Percentiles rank a stretch among this genome's conserved stretches.
Conservation (phyloP, 352 stramenopile species). For the Phytopythium cucurbitacearum region DNA sequence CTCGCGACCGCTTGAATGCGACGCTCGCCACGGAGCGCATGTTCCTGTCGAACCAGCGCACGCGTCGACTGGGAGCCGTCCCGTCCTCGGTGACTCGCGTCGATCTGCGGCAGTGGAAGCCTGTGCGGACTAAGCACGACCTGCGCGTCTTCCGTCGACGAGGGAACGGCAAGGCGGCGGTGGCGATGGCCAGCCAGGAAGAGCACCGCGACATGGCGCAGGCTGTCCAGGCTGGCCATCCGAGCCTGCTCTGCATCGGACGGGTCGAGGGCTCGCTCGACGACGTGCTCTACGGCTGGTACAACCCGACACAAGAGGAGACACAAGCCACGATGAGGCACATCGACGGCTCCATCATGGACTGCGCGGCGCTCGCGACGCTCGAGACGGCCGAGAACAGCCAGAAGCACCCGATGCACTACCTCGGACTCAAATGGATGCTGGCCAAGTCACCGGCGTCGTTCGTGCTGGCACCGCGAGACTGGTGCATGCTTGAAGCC, state of each 20-base stretch:
- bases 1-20: constrained; percentile 19
- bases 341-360: constrained; percentile 22
- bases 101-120: constrained; percentile 29
- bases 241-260: constrained; percentile 36
- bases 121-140: constrained; percentile 24
- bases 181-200: constrained; percentile 4
- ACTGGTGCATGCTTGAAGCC: constrained; percentile 31
- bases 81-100: constrained; percentile 11
- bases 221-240: constrained; percentile 7
- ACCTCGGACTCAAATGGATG: constrained; percentile 48
- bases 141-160: constrained; percentile 30
- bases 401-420: constrained; percentile 29
- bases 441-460: constrained; percentile 26
- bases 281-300: constrained; percentile 42
- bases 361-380: constrained; percentile 34
- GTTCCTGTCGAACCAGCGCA: constrained; percentile 10
- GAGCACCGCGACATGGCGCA: background rate
- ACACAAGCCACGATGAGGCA: constrained; percentile 33
- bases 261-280: constrained; percentile 43
- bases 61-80: constrained; percentile 5
- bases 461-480: constrained; percentile 14
- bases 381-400: constrained; percentile 28
- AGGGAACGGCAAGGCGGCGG: constrained; percentile 5
- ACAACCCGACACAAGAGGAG: constrained; percentile 35
- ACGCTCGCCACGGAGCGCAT: constrained; percentile 23